Base-by-base conservation (phyloP, 2,329 filamentous ascomycete genomes). In the Ceratocystis albifundus region DNA sequence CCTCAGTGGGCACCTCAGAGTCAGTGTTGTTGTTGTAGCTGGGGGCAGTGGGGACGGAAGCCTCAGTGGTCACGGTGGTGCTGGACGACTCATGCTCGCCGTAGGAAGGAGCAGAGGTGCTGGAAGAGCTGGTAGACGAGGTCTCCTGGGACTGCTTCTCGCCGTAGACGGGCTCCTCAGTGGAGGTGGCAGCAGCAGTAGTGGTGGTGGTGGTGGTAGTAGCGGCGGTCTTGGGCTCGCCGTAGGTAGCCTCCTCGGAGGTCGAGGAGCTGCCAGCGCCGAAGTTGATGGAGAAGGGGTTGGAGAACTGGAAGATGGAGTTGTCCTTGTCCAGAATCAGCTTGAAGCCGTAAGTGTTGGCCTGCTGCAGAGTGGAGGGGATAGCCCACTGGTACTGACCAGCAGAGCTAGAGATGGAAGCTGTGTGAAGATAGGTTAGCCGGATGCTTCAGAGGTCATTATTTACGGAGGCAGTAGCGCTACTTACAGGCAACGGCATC, bases 301-400 rank as follows among this genome's bases (percentile, higher is more conserved):
- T 80, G 66, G 82, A 84, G 79, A 81, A 86, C 79, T 87, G 83
- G 79, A 82, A 84, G 72, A 79, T 74, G 10, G 62, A 69, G 25
- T 76, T 65, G 75, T 84, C 72, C 69, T 74, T 75, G 70, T 81
- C 78, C 45, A 80, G 77, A 69, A 74, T 73, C 75, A 87, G 76
- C 75, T 78, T 76, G 73, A 87, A 76, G 70, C 84, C 84, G 75
- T 86, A 87, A 71, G 79, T 78, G 64, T 75, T 76, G 50, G 76
- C 72, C 67, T 71, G 71, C 69, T 79, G 80, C 32, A 82, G 77
- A 32, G 72, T 69, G 68, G 76, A 71, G 72, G 76, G 76, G 64
- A 86, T 77, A 28, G 71, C 69, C 84, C 84, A 87, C 68, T 68
- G 70, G 77, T 76, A 85, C 20, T 71, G 70, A 65, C 77, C 78